A percentile compares a stretch with the other conserved stretches of the same genome.
These are phyloP conservation scores for Penicillium sp. DNA, from an alignment of 2,329 filamentous ascomycete genomes.

Conservation along the genomic window DNA sequence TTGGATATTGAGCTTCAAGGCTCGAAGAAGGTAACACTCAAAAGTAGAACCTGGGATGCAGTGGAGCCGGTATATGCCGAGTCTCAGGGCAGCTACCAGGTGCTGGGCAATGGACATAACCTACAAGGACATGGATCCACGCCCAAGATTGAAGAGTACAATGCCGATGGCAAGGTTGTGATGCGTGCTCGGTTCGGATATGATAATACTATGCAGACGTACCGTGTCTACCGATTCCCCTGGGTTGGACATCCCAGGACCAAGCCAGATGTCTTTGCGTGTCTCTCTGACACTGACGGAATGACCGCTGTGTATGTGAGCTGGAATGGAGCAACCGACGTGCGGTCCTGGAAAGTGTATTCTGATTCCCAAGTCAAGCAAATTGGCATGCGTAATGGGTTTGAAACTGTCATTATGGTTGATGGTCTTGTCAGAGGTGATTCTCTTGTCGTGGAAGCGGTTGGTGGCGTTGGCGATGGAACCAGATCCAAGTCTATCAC, in stretches of 20 bases:
- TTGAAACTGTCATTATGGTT: constrained; percentile 13
- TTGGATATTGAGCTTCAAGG: constrained; percentile 19
- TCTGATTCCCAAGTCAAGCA: constrained; percentile 8
- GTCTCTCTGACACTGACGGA: constrained; percentile 5
- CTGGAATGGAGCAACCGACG: constrained; percentile 38
- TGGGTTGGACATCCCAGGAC: constrained; percentile 18
- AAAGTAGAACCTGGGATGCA: constrained; percentile 18
- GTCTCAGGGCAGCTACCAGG: constrained; percentile 26
- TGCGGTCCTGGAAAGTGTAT: constrained; percentile 17
- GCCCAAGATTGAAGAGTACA: constrained; percentile 30
- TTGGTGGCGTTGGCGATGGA: constrained; percentile 18
- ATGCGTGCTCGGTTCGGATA: constrained; percentile 29
- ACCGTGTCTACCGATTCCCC: constrained; percentile 25
- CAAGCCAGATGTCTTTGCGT: constrained; percentile 17
- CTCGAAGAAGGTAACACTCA: constrained; percentile 13
- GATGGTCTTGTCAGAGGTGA: constrained; percentile 6
- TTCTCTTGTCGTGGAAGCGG: constrained; percentile 15
- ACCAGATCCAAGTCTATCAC: constrained; percentile 10
- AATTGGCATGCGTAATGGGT: constrained; percentile 10
- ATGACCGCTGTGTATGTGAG: constrained; percentile 31
- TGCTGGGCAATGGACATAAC: constrained; percentile 20
- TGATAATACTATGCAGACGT: constrained; percentile 24
- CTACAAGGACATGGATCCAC: constrained; percentile 31
- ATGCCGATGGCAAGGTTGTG: constrained; percentile 24
- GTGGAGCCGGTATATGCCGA: constrained; percentile 19